These are phyloP conservation scores for Jamesozyma rosinii DNA, from an alignment of 805 yeast genomes.

Conservation along the genomic window DNA sequence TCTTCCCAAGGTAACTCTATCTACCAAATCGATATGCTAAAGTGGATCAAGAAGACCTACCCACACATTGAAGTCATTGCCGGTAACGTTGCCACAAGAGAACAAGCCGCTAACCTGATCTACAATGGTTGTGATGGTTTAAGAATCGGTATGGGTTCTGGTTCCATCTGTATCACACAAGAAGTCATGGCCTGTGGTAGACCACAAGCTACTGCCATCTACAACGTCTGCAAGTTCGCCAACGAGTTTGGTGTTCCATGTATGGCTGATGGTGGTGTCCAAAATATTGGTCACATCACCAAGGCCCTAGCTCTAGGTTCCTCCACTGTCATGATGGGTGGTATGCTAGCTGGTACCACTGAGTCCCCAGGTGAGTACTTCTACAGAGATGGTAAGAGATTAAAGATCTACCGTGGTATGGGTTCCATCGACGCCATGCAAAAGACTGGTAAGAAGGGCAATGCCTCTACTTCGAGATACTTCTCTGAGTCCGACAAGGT, in stretches of 20 bases:
- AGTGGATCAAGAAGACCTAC: constrained; percentile 74
- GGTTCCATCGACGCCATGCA: constrained; percentile 99
- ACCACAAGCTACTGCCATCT: constrained; percentile 99
- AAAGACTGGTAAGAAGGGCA: constrained; percentile 74
- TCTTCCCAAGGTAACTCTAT: constrained; percentile 96
- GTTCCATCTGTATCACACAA: constrained; percentile 97
- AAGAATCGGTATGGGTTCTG: constrained; percentile 99
- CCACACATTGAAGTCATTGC: constrained; percentile 85
- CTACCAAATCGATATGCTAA: constrained; percentile 88
- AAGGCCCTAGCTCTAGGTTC: constrained; percentile 97
- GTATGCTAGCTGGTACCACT: constrained; percentile 95
- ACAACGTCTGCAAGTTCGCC: constrained; percentile 87
- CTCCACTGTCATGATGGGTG: constrained; percentile 98
- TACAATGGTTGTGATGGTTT: constrained; percentile 96
- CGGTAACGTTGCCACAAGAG: constrained; percentile 98
- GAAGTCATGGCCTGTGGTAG: constrained; percentile 99
- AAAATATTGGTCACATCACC: constrained; percentile 95
- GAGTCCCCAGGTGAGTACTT: constrained; percentile 98
- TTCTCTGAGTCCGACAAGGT: constrained; percentile 93
- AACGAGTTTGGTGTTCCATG: constrained; percentile 95
- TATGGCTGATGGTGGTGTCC: constrained; percentile 98
- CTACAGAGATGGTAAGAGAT: constrained; percentile 95
- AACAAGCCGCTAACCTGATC: constrained; percentile 93
- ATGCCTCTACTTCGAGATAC: constrained; percentile 96
- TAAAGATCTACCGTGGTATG: constrained; percentile 98